Base-by-base conservation (phyloP, 805 yeast genomes). In the Ascoidea asiatica region DNA sequence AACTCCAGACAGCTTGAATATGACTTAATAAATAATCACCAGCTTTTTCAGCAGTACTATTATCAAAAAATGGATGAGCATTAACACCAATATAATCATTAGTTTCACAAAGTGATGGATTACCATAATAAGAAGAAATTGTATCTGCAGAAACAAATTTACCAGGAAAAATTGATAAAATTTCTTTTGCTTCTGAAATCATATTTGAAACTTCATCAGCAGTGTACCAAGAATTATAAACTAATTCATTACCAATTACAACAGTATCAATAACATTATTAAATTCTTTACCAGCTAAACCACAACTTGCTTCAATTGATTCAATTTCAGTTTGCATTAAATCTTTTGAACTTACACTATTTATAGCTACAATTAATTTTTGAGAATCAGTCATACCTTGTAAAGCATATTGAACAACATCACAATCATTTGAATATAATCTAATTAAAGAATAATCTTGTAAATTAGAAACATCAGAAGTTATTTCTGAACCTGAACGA, bases 41-140 rank as follows among this genome's bases (percentile, higher is more conserved):
- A 22, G 52, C 52, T 20, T 23, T 21, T 19, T 41, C 50, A n/a
- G 49, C 49, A 37, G 50, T 47, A 20, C 37, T 37, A 44, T 43
- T 37, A 42, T 49, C 52, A 40, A 77, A 79, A 66, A 62, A 79
- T 41, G 86, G 80, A 58, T 79, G 85, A 42, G 75, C 70, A 63
- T 79, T 79, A 39, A 77, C 82, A 11, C 84, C 82, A 51, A 77
- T 62, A 59, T 73, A 77, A 58, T 79, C 85, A 21, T 79, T 71
- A 46, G 66, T 64, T 21, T 66, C 66, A 62, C 85, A 79, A 49
- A 79, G 61, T 1, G 47, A 64, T 21, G 76, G 66, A 61, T 79
- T 74, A 49, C 62, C 58, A 53, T 63, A 61, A 48, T 69, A 76
- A n/a, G 84, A 81, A 17, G 72, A 77, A 39, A 75, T 64, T 3